phyloP scores from a whole-genome alignment of 2,329 filamentous ascomycete species.

The Colletotrichum viniferum region DNA sequence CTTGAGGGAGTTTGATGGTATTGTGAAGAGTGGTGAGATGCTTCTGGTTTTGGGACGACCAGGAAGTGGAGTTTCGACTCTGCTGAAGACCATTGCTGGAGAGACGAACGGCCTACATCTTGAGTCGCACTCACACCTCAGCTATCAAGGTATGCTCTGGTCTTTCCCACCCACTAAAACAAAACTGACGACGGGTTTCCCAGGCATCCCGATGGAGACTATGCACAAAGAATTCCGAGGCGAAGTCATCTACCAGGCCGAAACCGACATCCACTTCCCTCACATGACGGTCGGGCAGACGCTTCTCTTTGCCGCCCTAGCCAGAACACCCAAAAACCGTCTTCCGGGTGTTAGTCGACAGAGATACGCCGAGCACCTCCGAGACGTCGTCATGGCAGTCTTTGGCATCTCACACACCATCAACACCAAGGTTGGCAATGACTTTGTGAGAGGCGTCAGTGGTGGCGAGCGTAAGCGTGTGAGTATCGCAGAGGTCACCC shows the following conservation, averaged over 20 bases:
- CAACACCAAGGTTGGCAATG: slow-evolving; percentile 65
- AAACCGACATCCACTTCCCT: slow-evolving; percentile 68
- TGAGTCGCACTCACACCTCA: slow-evolving; percentile 46
- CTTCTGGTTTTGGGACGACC: slow-evolving; percentile 56
- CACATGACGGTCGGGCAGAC: slow-evolving; percentile 69
- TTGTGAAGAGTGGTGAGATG: slow-evolving; percentile 50
- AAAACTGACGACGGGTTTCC: neutral
- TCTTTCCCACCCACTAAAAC: neutral
- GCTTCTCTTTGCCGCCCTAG: slow-evolving; percentile 65
- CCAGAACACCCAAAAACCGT: slow-evolving; percentile 63
- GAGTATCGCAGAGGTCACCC: slow-evolving; percentile 68
- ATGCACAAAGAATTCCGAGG: slow-evolving; percentile 52
- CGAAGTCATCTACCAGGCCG: slow-evolving; percentile 68
- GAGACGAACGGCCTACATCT: slow-evolving; percentile 56
- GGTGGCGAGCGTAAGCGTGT: slow-evolving; percentile 70
- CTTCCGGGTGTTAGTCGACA: slow-evolving; percentile 61
- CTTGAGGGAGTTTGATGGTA: slow-evolving; percentile 53
- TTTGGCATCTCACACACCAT: slow-evolving; percentile 69
- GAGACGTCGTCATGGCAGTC: slow-evolving; percentile 60
- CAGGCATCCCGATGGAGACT: slow-evolving; percentile 32
- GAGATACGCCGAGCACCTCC: slow-evolving; percentile 40
- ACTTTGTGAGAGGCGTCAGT: slow-evolving; percentile 57
- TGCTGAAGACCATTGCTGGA: slow-evolving; percentile 60
- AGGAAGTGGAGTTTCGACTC: slow-evolving; percentile 57
- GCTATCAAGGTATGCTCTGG: slow-evolving; percentile 51